Percentiles rank a stretch among this genome's conserved stretches.
These are phyloP conservation scores for Plasmodium vivax DNA, from an alignment of 169 alveolate genomes.

Conservation along the genomic window DNA sequence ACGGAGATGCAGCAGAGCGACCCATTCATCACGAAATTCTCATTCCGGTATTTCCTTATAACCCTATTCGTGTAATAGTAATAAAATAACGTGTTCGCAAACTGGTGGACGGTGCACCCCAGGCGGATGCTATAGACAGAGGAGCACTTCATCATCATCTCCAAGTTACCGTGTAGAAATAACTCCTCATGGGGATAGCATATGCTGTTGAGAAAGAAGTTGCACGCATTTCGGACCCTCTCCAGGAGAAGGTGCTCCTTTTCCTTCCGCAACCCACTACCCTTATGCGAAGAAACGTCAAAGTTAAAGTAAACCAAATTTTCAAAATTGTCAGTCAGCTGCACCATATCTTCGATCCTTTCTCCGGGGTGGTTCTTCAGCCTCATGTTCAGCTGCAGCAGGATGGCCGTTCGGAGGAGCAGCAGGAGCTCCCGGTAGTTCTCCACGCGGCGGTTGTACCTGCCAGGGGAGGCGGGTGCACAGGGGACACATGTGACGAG, in stretches of 20 bases:
- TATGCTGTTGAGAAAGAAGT: slow-evolving; percentile 30
- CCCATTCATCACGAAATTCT: slow-evolving; percentile 17
- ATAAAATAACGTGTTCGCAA: slow-evolving; percentile 34
- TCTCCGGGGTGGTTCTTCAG: neutral
- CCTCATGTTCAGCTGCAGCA: slow-evolving; percentile 31
- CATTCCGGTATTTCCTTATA: slow-evolving; percentile 7
- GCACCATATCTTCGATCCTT: slow-evolving; percentile 8
- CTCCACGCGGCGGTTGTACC: slow-evolving; percentile 36
- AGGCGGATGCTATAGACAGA: slow-evolving; percentile 17
- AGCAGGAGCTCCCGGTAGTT: slow-evolving; percentile 12
- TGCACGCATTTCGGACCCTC: neutral
- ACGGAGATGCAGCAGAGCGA: slow-evolving; percentile 12
- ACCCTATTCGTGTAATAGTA: slow-evolving; percentile 33
- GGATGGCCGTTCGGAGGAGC: slow-evolving; percentile 12
- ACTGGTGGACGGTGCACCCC: slow-evolving; percentile 42
- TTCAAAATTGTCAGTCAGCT: slow-evolving; percentile 29
- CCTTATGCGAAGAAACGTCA: neutral
- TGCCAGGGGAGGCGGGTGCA: neutral
- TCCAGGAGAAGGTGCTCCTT: neutral
- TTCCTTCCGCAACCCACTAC: neutral
- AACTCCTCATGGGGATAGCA: slow-evolving; percentile 39
- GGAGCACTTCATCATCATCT: neutral
- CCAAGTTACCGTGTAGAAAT: neutral
- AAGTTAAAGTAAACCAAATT: neutral
- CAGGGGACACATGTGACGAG: neutral